Percentiles rank a stretch among this genome's conserved stretches.
Evolutionary conservation across 228 moss, liverwort and hornwort species (phyloP).

Genomic region (Sphagnum magellanicum): DNA sequence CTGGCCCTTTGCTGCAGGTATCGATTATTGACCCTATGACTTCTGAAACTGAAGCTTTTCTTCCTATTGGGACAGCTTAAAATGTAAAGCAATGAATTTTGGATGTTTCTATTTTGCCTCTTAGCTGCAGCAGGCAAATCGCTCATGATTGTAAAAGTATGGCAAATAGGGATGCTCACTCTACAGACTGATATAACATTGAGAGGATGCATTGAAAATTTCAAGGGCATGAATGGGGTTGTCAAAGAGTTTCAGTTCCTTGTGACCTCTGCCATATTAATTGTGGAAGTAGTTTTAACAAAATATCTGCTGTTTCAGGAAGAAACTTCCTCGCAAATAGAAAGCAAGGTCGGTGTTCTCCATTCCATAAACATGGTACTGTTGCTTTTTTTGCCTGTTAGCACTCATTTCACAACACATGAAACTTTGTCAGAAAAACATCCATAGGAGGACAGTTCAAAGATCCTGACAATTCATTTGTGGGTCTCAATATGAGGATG

Average conservation of each 20-base stretch:
- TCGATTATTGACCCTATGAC: too few relatives aligned
- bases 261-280: constrained; percentile 21
- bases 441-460: not conserved
- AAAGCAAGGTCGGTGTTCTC: constrained; percentile 64
- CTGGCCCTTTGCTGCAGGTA: too few relatives aligned
- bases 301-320: constrained; percentile 47
- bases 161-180: too few relatives aligned
- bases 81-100: too few relatives aligned
- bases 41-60: too few relatives aligned
- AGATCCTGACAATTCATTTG: not conserved
- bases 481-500: not conserved
- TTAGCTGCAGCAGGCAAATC: too few relatives aligned
- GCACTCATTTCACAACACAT: constrained; percentile 2
- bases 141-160: too few relatives aligned
- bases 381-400: constrained; percentile 45
- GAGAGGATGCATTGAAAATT: too few relatives aligned
- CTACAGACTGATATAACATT: too few relatives aligned
- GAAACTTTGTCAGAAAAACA: not conserved
- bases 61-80: too few relatives aligned
- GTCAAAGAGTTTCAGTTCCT: not conserved
- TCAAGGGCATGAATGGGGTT: too few relatives aligned
- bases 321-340: constrained; percentile 83
- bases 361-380: constrained; percentile 72
- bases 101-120: too few relatives aligned
- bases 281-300: constrained; percentile 45